Base-by-base conservation (phyloP, 768 basidiomycete genomes). In the Lactarius hatsudake region DNA sequence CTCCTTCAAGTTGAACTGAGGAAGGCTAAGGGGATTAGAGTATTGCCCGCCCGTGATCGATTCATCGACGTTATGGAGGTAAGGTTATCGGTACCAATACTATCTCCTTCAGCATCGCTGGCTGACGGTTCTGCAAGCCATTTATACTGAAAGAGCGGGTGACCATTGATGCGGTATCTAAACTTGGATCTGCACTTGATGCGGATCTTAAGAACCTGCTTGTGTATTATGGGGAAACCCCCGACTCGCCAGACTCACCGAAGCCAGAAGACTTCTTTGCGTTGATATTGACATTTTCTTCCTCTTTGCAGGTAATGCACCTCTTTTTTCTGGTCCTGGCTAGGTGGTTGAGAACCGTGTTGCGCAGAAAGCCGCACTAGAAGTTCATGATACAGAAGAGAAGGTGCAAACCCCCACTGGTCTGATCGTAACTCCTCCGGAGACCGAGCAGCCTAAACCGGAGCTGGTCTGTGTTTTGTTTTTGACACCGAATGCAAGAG, bases 251-350 rank as follows among this genome's bases (percentile, higher is more conserved):
- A 0, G 86, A 92, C 18, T 80, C 86, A 1, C 82, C 83, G 3
- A 93, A 89, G 72, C 85, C 90, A 0, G 95, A 96, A 74, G 90
- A 91, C 68, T 87, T 97, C 73, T 96, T 97, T 72, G 84, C 82
- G 0, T 77, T 88, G 63, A 82, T 94, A 56, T 80, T 84, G n/a
- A 84, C 87, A 0, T 94, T 94, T 76, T 89, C 88, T 0, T 84
- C 85, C 0, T 85, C 85, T 1, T 79, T 95, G 23, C 87, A 88
- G 84, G 89, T 87, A 68, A 60, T 42, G 34, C 61, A 78, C 72
- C 12, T 12, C 20, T 43, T 42, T 62, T 20, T 55, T 51, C 58
- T 51, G 30, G 60, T 13, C 15, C 30, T 28, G 10, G 60, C 32
- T 32, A 23, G 36, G 15, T 18, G 48, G 38, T 20, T 51, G 51